Evolutionary conservation across 2,329 filamentous ascomycete genomes (phyloP).

Genomic region (Aspergillus fijiensis): DNA sequence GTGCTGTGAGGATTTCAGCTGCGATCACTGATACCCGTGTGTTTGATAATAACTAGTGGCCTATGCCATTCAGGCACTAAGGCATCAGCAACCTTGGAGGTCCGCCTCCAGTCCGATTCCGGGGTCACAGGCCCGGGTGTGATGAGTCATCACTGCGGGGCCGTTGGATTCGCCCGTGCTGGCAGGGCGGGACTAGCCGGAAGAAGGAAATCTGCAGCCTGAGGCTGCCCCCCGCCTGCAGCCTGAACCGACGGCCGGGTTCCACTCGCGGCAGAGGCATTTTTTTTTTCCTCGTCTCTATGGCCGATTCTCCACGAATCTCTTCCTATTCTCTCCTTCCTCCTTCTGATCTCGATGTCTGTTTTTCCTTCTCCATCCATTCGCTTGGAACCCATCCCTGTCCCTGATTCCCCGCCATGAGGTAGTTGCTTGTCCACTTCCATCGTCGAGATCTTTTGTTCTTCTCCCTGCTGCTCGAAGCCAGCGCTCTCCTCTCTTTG

Average conservation of each 20-base stretch:
- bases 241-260: conserved; percentile 24
- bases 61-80: background rate
- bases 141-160: conserved; percentile 22
- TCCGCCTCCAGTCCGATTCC: background rate
- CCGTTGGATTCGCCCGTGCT: conserved; percentile 13
- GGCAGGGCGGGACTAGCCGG: conserved; percentile 22
- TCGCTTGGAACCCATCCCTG: conserved; percentile 21
- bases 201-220: conserved; percentile 27
- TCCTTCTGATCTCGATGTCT: conserved; percentile 24
- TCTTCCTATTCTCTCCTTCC: background rate
- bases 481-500: conserved; percentile 7
- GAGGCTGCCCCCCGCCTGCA: conserved; percentile 26
- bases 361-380: conserved; percentile 23
- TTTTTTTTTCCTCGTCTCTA: conserved; percentile 32
- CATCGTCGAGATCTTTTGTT: conserved; percentile 15
- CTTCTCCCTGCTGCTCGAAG: conserved; percentile 7
- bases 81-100: background rate
- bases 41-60: background rate
- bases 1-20: background rate
- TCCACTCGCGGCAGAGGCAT: conserved; percentile 37
- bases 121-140: background rate
- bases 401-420: conserved; percentile 34
- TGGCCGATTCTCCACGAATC: conserved; percentile 35
- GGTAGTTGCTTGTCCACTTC: conserved; percentile 30
- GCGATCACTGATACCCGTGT: background rate